phyloP scores from a whole-genome alignment of 2,329 filamentous ascomycete genomes.

The Leptosphaerulina australis region DNA sequence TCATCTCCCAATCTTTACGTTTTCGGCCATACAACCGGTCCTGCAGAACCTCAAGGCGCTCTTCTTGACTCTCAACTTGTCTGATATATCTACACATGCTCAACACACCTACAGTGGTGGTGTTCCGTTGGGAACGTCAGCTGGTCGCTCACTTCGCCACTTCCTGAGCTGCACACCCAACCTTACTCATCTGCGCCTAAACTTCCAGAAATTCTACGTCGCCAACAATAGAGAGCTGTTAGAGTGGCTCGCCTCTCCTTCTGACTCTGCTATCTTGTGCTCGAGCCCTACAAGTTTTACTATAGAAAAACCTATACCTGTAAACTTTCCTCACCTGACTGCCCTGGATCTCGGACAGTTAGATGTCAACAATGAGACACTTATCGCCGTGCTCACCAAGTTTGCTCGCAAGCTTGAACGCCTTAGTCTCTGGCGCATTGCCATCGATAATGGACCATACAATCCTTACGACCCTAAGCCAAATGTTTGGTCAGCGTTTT shows the following conservation, averaged over 20 bases:
- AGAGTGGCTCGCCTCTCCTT: constrained; percentile 41
- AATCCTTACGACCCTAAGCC: constrained; percentile 16
- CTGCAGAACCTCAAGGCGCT: constrained; percentile 57
- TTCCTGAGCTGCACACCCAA: constrained; percentile 54
- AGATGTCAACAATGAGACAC: constrained; percentile 3
- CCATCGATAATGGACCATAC: constrained; percentile 16
- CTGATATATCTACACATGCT: not conserved
- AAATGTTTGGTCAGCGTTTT: constrained; percentile 30
- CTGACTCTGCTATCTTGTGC: not conserved
- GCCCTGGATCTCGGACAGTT: constrained; percentile 36
- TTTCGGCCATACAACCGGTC: constrained; percentile 49
- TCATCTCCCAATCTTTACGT: constrained; percentile 51
- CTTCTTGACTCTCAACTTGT: constrained; percentile 46
- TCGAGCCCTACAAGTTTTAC: constrained; percentile 1
- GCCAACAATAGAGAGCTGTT: constrained; percentile 44
- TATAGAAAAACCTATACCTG: constrained; percentile 15
- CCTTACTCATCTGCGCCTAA: constrained; percentile 61
- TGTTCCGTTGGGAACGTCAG: not conserved
- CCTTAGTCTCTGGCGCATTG: constrained; percentile 57
- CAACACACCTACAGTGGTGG: constrained; percentile 26
- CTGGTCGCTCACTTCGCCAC: constrained; percentile 30
- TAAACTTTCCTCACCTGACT: constrained; percentile 24
- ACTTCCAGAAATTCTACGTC: constrained; percentile 47
- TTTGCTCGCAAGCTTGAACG: constrained; percentile 53
- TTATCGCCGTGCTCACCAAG: constrained; percentile 40